phyloP scores from a whole-genome alignment of 2,329 filamentous ascomycete genomes.

The Diplodia scrobiculata region DNA sequence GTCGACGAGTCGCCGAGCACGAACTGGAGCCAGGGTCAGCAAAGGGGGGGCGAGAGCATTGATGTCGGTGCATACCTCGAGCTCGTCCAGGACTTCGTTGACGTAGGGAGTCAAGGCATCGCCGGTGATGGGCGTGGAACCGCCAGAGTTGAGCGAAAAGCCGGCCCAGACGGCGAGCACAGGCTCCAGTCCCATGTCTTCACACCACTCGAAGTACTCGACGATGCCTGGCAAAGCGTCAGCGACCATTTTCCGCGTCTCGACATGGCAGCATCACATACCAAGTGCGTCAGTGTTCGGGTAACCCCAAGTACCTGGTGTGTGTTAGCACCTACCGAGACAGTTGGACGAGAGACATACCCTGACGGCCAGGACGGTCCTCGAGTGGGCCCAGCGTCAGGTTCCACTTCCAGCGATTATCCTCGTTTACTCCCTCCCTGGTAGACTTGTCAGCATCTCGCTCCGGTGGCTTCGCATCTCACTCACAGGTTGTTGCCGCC shows the following conservation, averaged over 20 bases:
- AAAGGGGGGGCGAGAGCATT: background rate
- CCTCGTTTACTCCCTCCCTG: constrained; percentile 45
- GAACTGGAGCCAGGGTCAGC: constrained; percentile 44
- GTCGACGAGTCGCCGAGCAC: constrained; percentile 58
- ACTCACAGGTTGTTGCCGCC: constrained; percentile 59
- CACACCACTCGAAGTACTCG: constrained; percentile 64
- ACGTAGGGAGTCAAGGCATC: constrained; percentile 59
- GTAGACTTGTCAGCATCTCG: background rate
- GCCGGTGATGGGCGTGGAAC: constrained; percentile 52
- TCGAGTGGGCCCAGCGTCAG: constrained; percentile 58
- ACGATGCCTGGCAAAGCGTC: constrained; percentile 48
- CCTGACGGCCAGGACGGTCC: constrained; percentile 57
- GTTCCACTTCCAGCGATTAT: constrained; percentile 54
- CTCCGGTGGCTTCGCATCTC: background rate
- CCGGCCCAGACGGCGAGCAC: constrained; percentile 63
- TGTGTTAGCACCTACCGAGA: constrained; percentile 31
- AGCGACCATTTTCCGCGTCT: background rate
- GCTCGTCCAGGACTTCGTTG: constrained; percentile 62
- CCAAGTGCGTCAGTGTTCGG: constrained; percentile 63
- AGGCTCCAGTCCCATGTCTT: constrained; percentile 61
- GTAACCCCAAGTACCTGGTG: constrained; percentile 58
- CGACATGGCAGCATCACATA: background rate
- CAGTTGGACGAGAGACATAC: constrained; percentile 52
- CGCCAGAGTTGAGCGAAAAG: constrained; percentile 49
- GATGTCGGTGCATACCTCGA: constrained; percentile 47